Evolutionary conservation across 345 rosid genomes (phyloP).

Genomic region (Citrus inodora): DNA sequence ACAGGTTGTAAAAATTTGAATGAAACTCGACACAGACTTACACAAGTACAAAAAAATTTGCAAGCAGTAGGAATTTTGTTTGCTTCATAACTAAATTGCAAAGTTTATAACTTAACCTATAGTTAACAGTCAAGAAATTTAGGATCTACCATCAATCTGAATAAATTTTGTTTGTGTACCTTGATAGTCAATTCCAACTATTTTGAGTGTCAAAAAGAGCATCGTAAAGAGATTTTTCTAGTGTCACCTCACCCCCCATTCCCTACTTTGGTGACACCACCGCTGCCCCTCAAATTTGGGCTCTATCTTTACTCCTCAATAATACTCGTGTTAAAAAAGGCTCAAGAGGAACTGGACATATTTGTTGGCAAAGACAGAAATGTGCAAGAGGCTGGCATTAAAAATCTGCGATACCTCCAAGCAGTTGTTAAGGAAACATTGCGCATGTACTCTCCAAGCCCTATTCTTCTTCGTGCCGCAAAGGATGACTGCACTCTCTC

Average conservation of each 20-base stretch:
- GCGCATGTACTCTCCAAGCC: constrained; percentile 28
- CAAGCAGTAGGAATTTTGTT: not conserved
- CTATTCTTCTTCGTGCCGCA: constrained; percentile 18
- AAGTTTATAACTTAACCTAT: not conserved
- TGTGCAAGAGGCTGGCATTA: constrained; percentile 3
- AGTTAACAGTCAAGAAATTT: not conserved
- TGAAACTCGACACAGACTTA: not conserved
- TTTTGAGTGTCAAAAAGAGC: not conserved
- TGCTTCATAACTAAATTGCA: not conserved
- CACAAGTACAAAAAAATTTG: not conserved
- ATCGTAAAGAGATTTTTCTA: not conserved
- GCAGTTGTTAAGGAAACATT: constrained; percentile 38
- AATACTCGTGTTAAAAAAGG: constrained; percentile 16
- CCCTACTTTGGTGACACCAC: constrained; percentile 11
- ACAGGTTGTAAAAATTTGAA: not conserved
- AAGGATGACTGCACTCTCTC: not conserved
- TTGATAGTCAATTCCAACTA: not conserved
- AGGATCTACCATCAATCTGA: not conserved
- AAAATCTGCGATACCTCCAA: constrained; percentile 22
- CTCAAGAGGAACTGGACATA: constrained; percentile 24
- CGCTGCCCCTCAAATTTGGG: constrained; percentile 24
- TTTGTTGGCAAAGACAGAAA: constrained; percentile 15
- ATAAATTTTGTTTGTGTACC: not conserved
- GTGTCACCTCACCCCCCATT: not conserved
- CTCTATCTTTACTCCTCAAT: constrained; percentile 26